Percentiles rank a stretch among this genome's conserved stretches.
Evolutionary conservation across 768 basidiomycete species (phyloP).

Genomic region (Phlebiopsis flavidoalba): DNA sequence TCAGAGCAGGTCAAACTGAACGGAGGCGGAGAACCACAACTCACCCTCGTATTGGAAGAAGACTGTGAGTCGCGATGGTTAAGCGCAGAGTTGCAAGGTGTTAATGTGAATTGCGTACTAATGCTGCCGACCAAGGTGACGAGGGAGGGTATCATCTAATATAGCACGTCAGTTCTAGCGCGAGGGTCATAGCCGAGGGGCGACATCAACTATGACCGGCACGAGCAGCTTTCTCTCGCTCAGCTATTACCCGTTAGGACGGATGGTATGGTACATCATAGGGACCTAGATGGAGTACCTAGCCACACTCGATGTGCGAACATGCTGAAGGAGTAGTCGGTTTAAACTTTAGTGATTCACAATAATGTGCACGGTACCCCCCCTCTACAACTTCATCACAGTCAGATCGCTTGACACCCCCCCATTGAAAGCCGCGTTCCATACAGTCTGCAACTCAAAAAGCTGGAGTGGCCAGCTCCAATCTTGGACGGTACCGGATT

Average conservation of each 20-base stretch:
- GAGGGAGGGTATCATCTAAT: slow-evolving; percentile 4
- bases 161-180: no score
- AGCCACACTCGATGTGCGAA: slow-evolving; percentile 23
- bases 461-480: neutral
- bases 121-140: neutral
- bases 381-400: slow-evolving; percentile 18
- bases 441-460: neutral
- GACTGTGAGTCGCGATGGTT: neutral
- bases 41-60: slow-evolving; percentile 10
- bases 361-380: neutral
- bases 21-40: neutral
- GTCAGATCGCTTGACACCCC: slow-evolving; percentile 21
- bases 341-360: neutral
- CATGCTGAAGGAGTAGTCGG: slow-evolving; percentile 11
- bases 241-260: slow-evolving; percentile 2
- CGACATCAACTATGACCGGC: slow-evolving; percentile 16
- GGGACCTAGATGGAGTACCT: neutral
- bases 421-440: neutral
- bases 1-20: neutral
- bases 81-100: neutral
- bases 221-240: slow-evolving; percentile 17
- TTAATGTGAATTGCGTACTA: no score
- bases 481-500: slow-evolving; percentile 12
- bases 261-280: neutral
- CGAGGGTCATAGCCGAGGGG: neutral